Evolutionary conservation across 2,329 filamentous ascomycete species (phyloP), one percentile per base, ranked within the genome.

Genomic region (Aureobasidium uvarum): DNA sequence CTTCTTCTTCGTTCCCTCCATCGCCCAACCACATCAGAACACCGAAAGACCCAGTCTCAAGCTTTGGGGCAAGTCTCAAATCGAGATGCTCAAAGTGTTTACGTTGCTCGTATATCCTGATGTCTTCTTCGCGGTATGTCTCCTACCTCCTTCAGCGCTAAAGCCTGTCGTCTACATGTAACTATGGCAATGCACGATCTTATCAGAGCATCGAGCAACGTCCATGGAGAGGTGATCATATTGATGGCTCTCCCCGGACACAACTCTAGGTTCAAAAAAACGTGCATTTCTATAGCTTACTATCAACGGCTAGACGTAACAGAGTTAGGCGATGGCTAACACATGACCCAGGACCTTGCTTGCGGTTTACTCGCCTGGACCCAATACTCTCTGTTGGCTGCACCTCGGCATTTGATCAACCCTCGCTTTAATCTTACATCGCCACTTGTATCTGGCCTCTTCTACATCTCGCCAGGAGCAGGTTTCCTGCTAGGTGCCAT

Each of bases 321-420:
- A 4, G 3, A 31, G 5, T 4, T 31, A 31, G 33, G 3, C 33
- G 2, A 36, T 36, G 16, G 11, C 38, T 39, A 23, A 28, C 11
- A 36, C 36, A 11, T 25, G 14, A 28, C 18, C 11, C n/a, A 60
- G 59, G 63, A 65, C 36, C 51, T 65, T 23, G 85, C 84, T 2
- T 86, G 83, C 50, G 84, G 83, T 1, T 81, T 84, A 5, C 78
- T 92, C 1, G 84, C 89, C 25, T 91, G 87, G 87, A 90, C 90
- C 73, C 89, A 90, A 74, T 89, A 90, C 74, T 83, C 82, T 3
- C 81, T 90, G 0, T 79, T 89, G 1, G 89, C 88, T 0, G 66
- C 66, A 5, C 88, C 90, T 51, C 85, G 87, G n/a, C 89, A 89
- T 69, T 81, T 90, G 4, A 77, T 91, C 13, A 90, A 90, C 69